Conservation (phyloP, 75 land plant genomes). For the Ceratopteris richardii region DNA sequence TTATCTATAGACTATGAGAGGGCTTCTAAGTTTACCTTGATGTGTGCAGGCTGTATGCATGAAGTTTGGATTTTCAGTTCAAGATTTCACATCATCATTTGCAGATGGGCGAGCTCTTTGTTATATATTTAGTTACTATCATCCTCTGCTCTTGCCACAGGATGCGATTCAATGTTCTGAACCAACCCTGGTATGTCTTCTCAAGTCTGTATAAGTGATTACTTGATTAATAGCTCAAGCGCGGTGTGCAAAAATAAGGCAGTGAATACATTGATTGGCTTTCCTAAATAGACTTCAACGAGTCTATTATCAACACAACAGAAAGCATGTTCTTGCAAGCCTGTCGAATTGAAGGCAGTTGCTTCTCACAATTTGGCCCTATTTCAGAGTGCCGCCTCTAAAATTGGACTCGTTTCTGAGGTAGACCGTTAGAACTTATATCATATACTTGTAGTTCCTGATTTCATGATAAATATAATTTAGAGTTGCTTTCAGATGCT, state of each 20-base stretch:
- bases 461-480: neutral
- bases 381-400: neutral
- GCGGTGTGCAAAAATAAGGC: too few species aligned
- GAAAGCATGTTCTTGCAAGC: too few species aligned
- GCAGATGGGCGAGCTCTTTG: constrained; percentile 61
- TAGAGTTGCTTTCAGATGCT: constrained; percentile 39
- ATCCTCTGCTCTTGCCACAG: constrained; percentile 23
- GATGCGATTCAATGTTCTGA: constrained; percentile 6
- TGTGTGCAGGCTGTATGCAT: constrained; percentile 60
- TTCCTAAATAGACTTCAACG: too few species aligned
- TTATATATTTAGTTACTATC: constrained; percentile 60
- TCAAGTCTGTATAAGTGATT: neutral
- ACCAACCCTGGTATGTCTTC: neutral
- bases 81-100: constrained; percentile 42
- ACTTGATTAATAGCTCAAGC: too few species aligned
- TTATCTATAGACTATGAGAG: too few species aligned
- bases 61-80: constrained; percentile 29
- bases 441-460: neutral
- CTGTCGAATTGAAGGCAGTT: neutral
- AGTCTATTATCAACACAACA: too few species aligned
- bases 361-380: constrained; percentile 4
- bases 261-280: too few species aligned
- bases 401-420: neutral
- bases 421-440: neutral
- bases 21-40: too few species aligned